Percentiles rank a stretch among this genome's conserved stretches.
These are phyloP conservation scores for Plectosphaerella plurivora DNA, from an alignment of 2,329 filamentous ascomycete species.

Conservation along the genomic window DNA sequence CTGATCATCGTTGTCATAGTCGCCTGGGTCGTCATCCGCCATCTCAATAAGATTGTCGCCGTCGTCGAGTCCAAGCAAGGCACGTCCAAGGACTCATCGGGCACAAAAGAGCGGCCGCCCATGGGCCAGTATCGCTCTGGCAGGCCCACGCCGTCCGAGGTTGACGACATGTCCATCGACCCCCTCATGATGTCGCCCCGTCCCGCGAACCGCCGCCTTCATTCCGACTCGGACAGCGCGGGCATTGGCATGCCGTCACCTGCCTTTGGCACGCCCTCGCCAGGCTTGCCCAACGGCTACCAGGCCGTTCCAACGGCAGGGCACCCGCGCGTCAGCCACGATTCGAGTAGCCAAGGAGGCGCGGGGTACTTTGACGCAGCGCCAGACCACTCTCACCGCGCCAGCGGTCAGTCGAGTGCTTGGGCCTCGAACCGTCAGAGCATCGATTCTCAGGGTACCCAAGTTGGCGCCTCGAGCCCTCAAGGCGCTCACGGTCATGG, in stretches of 20 bases:
- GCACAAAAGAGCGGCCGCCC: slow-evolving; percentile 23
- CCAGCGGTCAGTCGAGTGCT: slow-evolving; percentile 15
- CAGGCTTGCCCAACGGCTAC: slow-evolving; percentile 6
- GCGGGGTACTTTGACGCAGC: slow-evolving; percentile 24
- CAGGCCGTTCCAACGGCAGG: slow-evolving; percentile 10
- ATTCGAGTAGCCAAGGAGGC: slow-evolving; percentile 15
- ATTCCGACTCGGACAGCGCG: slow-evolving; percentile 6
- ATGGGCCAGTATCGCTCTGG: slow-evolving; percentile 23
- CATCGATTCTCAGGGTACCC: slow-evolving; percentile 30
- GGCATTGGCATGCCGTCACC: slow-evolving; percentile 10
- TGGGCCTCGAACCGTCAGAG: slow-evolving; percentile 21
- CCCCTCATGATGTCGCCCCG: slow-evolving; percentile 29
- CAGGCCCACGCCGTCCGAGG: slow-evolving; percentile 35
- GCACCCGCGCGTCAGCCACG: slow-evolving; percentile 23
- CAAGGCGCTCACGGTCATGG: slow-evolving; percentile 23
- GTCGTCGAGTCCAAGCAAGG: slow-evolving; percentile 26
- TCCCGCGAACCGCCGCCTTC: slow-evolving; percentile 9
- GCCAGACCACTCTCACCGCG: slow-evolving; percentile 11
- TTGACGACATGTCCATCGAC: slow-evolving; percentile 36
- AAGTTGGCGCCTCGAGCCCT: background rate
- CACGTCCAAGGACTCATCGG: slow-evolving; percentile 26
- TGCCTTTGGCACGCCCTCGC: slow-evolving; percentile 4
- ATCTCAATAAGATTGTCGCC: slow-evolving; percentile 41
- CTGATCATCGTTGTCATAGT: slow-evolving; percentile 42
- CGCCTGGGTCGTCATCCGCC: slow-evolving; percentile 44